These are phyloP conservation scores for Plasmopara viticola DNA, from an alignment of 352 stramenopile species.

Conservation along the genomic window DNA sequence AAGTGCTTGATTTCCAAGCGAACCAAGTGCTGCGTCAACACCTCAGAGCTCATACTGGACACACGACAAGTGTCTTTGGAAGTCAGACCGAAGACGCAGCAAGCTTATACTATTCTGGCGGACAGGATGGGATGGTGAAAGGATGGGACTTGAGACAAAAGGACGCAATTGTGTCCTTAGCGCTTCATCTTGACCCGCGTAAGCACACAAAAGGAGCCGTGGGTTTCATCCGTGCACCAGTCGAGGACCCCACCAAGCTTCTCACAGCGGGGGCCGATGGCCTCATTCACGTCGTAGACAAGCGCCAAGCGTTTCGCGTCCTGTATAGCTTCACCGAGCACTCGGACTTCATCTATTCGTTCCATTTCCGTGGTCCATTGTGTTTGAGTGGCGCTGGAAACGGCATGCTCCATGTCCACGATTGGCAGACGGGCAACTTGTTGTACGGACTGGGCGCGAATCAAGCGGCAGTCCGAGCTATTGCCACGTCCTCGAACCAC, in stretches of 20 bases:
- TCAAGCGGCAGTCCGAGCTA: conserved; percentile 65
- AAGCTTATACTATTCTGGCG: conserved; percentile 55
- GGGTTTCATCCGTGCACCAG: conserved; percentile 49
- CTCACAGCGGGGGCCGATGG: conserved; percentile 73
- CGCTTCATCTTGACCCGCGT: conserved; percentile 49
- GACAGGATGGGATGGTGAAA: conserved; percentile 66
- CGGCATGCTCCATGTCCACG: conserved; percentile 81
- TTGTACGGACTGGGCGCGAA: conserved; percentile 83
- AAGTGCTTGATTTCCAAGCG: conserved; percentile 49
- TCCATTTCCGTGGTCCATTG: conserved; percentile 53
- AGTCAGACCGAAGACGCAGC: conserved; percentile 14
- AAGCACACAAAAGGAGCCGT: conserved; percentile 64
- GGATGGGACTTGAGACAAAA: conserved; percentile 73
- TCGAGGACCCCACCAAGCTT: conserved; percentile 41
- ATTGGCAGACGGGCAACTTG: conserved; percentile 59
- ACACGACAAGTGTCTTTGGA: conserved; percentile 56
- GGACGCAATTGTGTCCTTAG: conserved; percentile 17
- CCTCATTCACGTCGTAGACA: conserved; percentile 73
- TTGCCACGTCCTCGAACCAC: conserved; percentile 38
- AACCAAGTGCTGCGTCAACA: conserved; percentile 42
- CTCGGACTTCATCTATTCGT: conserved; percentile 85
- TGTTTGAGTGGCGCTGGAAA: conserved; percentile 81
- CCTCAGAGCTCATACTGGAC: conserved; percentile 42
- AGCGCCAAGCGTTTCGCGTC: conserved; percentile 38
- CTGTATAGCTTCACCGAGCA: conserved; percentile 65